Evolutionary conservation across 192 early-diverging fungal genomes (phyloP).

Genomic region (Allomyces arbusculus): DNA sequence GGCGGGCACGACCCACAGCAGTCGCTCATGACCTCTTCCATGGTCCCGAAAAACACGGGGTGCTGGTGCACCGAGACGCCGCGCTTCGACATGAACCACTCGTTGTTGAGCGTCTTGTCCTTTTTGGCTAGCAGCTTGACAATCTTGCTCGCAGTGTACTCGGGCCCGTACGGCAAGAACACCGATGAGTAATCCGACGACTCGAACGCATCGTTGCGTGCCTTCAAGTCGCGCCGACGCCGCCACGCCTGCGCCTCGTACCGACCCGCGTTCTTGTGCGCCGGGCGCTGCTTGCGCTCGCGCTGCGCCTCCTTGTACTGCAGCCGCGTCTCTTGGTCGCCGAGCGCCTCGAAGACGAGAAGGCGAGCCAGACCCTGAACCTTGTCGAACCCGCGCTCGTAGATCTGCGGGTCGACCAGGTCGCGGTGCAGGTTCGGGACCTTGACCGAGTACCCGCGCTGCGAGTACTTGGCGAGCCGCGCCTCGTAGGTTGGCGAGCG

Average conservation of each 20-base stretch:
- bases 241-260: not conserved
- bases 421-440: constrained; percentile 4
- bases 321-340: constrained; percentile 4
- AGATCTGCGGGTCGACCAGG: constrained; percentile 9
- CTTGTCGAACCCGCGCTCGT: constrained; percentile 12
- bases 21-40: constrained; percentile 10
- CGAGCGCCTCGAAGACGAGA: constrained; percentile 9
- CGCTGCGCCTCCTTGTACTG: constrained; percentile 10
- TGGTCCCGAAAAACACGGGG: constrained; percentile 10
- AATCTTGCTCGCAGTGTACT: constrained; percentile 8
- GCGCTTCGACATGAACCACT: constrained; percentile 6
- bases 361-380: constrained; percentile 10
- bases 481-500: constrained; percentile 12
- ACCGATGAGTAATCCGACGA: constrained; percentile 9
- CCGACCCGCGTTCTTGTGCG: constrained; percentile 10
- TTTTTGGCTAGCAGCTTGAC: constrained; percentile 6
- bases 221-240: constrained; percentile 4
- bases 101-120: constrained; percentile 10
- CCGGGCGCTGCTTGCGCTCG: constrained; percentile 5
- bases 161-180: constrained; percentile 10
- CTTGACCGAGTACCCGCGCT: constrained; percentile 8
- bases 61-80: constrained; percentile 8
- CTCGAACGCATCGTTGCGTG: constrained; percentile 4
- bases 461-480: constrained; percentile 11
- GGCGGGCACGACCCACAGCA: constrained; percentile 10